Evolutionary conservation across 2,329 filamentous ascomycete species (phyloP).

Genomic region (Aureobasidium melanogenum): DNA sequence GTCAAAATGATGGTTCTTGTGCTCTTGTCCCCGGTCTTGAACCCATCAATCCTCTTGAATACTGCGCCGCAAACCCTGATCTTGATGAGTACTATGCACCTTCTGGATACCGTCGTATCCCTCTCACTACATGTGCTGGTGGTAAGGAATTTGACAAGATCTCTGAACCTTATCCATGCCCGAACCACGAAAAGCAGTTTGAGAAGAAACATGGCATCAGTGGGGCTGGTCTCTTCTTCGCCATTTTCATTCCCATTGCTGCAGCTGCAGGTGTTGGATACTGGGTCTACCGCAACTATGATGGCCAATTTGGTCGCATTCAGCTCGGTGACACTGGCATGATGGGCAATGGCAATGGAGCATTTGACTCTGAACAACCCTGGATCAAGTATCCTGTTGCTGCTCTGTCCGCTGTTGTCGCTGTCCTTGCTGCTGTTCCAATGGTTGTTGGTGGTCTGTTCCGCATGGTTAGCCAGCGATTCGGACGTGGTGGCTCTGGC

Average conservation of each 20-base stretch:
- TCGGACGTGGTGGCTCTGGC: constrained; percentile 37
- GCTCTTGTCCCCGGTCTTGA: constrained; percentile 63
- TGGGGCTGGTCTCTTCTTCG: constrained; percentile 73
- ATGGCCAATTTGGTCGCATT: constrained; percentile 81
- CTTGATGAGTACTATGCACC: constrained; percentile 72
- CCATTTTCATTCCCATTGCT: constrained; percentile 65
- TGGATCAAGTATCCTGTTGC: constrained; percentile 68
- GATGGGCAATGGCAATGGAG: constrained; percentile 25
- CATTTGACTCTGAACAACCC: constrained; percentile 60
- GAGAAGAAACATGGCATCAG: constrained; percentile 61
- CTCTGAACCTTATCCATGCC: constrained; percentile 55
- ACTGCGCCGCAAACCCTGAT: constrained; percentile 57
- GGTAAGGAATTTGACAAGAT: constrained; percentile 67
- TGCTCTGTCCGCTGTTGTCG: constrained; percentile 45
- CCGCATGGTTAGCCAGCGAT: constrained; percentile 48
- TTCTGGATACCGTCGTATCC: constrained; percentile 82
- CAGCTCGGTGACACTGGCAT: constrained; percentile 61
- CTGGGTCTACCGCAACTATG: constrained; percentile 79
- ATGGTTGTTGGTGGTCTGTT: constrained; percentile 65
- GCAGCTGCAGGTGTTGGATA: constrained; percentile 67
- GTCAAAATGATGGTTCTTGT: constrained; percentile 68
- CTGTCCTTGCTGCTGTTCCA: constrained; percentile 47
- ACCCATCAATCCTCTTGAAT: constrained; percentile 50
- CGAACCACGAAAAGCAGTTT: constrained; percentile 74
- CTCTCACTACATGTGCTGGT: constrained; percentile 75